phyloP scores from a whole-genome alignment of 2,329 filamentous ascomycete genomes.

The Fusarium sp. region DNA sequence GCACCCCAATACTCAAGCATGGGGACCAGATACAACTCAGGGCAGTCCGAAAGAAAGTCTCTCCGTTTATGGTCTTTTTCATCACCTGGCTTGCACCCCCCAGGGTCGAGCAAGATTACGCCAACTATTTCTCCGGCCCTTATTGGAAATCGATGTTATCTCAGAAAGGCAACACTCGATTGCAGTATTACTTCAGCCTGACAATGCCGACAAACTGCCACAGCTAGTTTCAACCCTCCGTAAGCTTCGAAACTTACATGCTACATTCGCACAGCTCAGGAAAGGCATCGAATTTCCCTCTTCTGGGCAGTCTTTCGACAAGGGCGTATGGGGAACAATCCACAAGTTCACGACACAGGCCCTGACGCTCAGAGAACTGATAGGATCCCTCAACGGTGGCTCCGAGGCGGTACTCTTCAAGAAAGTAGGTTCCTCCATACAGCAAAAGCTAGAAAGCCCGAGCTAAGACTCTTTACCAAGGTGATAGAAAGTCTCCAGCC shows the following conservation, averaged over 20 bases:
- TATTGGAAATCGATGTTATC: slow-evolving; percentile 74
- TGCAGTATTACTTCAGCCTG: slow-evolving; percentile 71
- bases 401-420: slow-evolving; percentile 34
- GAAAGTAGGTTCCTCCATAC: slow-evolving; percentile 56
- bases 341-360: slow-evolving; percentile 76
- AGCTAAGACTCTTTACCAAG: slow-evolving; percentile 50
- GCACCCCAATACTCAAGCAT: slow-evolving; percentile 84
- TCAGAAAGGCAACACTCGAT: slow-evolving; percentile 78
- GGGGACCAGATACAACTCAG: slow-evolving; percentile 60
- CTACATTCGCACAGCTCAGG: slow-evolving; percentile 74
- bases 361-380: slow-evolving; percentile 74
- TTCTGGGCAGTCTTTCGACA: slow-evolving; percentile 65
- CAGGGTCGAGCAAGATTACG: slow-evolving; percentile 81
- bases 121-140: slow-evolving; percentile 85
- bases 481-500: slow-evolving; percentile 70
- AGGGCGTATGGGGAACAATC: slow-evolving; percentile 79
- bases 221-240: slow-evolving; percentile 71
- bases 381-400: slow-evolving; percentile 51
- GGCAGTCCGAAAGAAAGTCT: slow-evolving; percentile 81
- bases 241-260: slow-evolving; percentile 80
- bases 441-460: background rate
- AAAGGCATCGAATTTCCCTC: slow-evolving; percentile 76
- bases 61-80: slow-evolving; percentile 86
- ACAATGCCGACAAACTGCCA: slow-evolving; percentile 70
- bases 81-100: slow-evolving; percentile 77